Base-by-base conservation (phyloP, 768 basidiomycete species). In the Asterophora lycoperdoides region DNA sequence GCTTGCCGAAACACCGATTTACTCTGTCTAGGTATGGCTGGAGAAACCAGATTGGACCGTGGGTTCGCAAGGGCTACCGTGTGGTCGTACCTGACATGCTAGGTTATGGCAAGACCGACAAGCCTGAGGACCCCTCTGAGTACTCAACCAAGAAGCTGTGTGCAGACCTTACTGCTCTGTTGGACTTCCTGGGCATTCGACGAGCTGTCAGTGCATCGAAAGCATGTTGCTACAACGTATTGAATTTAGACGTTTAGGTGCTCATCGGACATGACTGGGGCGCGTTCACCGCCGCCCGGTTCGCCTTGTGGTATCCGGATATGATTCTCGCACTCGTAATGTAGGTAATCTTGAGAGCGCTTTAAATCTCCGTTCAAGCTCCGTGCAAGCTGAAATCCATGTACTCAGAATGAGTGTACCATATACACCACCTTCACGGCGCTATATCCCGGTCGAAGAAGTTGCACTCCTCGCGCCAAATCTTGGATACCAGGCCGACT, bases 241-340 rank as follows among this genome's bases (percentile, higher is more conserved):
- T 38, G 44, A 40, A 18, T 34, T 44, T 14, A 45, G 30, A 37
- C 33, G 15, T 8, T 35, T 46, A 77, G 84, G 72, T 87, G 9
- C 65, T 89, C 48, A 72, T 89, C 49, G 89, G 86, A 0, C 89
- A 91, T 56, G 89, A 92, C 57, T 91, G 89, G 89, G 89, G 89
- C 5, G 69, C 84, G 2, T 78, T 70, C 51, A 77, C 71, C 10
- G 85, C 75, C 1, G 75, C 74, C 36, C 72, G 88, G 17, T 83
- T 92, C 56, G 81, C 84, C 9, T 69, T 88, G 18, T 89, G 84
- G 83, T 66, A 87, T 59, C 86, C 89, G 0, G 66, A 80, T 11
- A 73, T 86, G 29, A 54, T 86, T 30, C 56, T 73, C 5, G 82
- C 80, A 0, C 68, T 90, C 15, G 71, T 76, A 0, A 67, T 82